phyloP scores from a whole-genome alignment of 1,284 basidiomycete species.

The Caloboletus firmus region DNA sequence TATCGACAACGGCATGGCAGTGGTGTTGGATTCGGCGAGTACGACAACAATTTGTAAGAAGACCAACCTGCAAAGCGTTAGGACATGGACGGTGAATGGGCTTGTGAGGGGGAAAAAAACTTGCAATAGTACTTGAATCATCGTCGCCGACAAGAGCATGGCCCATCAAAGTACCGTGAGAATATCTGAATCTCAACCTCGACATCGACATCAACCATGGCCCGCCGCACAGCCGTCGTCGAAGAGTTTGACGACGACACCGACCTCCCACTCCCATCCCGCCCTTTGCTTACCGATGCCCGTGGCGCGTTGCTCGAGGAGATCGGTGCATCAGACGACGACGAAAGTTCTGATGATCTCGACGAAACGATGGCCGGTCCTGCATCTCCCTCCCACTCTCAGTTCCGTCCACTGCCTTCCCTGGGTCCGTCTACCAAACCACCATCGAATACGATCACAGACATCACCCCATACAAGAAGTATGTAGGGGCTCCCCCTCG shows the following conservation, averaged over 20 bases:
- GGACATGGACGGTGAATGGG: background rate
- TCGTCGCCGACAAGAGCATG: conserved; percentile 6
- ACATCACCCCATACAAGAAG: conserved; percentile 79
- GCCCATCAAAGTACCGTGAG: conserved; percentile 31
- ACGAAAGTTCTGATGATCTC: conserved; percentile 37
- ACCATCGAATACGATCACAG: conserved; percentile 49
- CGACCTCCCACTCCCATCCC: conserved; percentile 70
- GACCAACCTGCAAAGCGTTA: conserved; percentile 13
- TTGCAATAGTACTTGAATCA: conserved; percentile 12
- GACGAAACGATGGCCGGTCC: conserved; percentile 46
- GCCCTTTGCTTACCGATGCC: conserved; percentile 62
- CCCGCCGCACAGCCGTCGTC: conserved; percentile 58
- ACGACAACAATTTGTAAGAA: conserved; percentile 13
- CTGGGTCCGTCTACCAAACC: conserved; percentile 24
- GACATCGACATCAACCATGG: conserved; percentile 47
- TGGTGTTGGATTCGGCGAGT: conserved; percentile 4
- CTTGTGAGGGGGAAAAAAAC: conserved; percentile 5
- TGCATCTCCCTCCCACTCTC: conserved; percentile 49
- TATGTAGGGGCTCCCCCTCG: conserved; percentile 38
- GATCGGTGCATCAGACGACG: conserved; percentile 44
- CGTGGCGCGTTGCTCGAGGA: conserved; percentile 78
- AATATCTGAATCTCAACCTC: conserved; percentile 8
- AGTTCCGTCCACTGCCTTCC: conserved; percentile 33
- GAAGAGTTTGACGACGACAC: conserved; percentile 89
- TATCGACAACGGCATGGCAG: conserved; percentile 8